Percentiles rank a stretch among this genome's conserved stretches.
phyloP scores from a whole-genome alignment of 2,329 filamentous ascomycete species.

The Davidsoniella australis region DNA sequence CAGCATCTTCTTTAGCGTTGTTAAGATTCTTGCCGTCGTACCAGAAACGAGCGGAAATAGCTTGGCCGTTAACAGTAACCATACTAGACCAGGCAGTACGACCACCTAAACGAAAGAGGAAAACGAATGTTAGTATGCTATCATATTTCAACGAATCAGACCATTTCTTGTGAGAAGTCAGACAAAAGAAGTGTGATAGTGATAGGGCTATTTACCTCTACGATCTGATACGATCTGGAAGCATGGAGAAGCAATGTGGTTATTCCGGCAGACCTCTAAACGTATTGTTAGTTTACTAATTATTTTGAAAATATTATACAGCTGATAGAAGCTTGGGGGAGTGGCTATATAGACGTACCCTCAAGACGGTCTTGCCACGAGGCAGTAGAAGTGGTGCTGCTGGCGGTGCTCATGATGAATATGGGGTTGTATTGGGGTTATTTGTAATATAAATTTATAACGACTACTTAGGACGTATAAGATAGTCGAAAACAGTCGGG shows the following conservation, averaged over 20 bases:
- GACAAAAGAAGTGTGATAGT: slow-evolving; percentile 10
- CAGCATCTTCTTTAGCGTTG: slow-evolving; percentile 83
- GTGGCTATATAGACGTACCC: slow-evolving; percentile 23
- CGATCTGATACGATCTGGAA: slow-evolving; percentile 61
- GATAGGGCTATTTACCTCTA: slow-evolving; percentile 36
- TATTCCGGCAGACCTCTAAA: slow-evolving; percentile 39
- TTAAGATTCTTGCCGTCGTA: slow-evolving; percentile 79
- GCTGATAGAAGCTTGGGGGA: too few species aligned
- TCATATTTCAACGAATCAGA: background rate
- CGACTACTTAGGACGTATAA: background rate
- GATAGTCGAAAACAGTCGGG: background rate
- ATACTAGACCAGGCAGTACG: slow-evolving; percentile 80
- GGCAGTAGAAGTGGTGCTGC: slow-evolving; percentile 6
- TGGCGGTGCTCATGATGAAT: slow-evolving; percentile 14
- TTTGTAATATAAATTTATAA: background rate
- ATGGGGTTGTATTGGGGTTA: background rate
- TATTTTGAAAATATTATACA: background rate
- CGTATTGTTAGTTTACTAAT: slow-evolving; percentile 1
- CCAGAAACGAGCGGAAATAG: slow-evolving; percentile 64
- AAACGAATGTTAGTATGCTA: slow-evolving; percentile 4
- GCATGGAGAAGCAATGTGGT: slow-evolving; percentile 35
- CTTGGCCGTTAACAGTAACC: slow-evolving; percentile 52
- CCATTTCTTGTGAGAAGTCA: background rate
- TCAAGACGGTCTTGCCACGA: slow-evolving; percentile 41
- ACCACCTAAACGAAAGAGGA: slow-evolving; percentile 40